Base-by-base conservation (phyloP, 2,329 filamentous ascomycete genomes). In the Rutstroemia sp. region DNA sequence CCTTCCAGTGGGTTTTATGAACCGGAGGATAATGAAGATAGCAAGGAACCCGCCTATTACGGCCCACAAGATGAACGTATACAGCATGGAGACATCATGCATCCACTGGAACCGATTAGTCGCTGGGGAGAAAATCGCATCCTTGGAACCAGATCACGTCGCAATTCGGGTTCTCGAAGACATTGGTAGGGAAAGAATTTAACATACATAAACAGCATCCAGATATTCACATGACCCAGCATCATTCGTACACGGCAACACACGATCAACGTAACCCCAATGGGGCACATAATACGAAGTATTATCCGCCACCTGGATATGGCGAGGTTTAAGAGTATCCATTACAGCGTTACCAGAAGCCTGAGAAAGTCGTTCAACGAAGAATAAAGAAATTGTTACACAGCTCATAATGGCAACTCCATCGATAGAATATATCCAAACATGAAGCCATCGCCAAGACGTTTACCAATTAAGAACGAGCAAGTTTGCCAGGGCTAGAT, bases 201-300 rank as follows among this genome's bases (percentile, higher is more conserved):
- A 4, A 55, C 53, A 42, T 55, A 55, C 53, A 45, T 83, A 83
- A 12, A 82, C 77, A 4, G 71, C 71, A 61, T 81, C 78, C 27
- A 83, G 72, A 65, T 85, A 86, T 38, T 70, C 75, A 65, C 82
- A 86, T 5, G 78, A 78, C 1, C 80, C 81, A 0, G 71, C 64
- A 66, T 84, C 81, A 58, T 76, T 83, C 23, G 73, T 77, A 66
- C 82, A 85, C 23, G 62, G 82, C 0, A 82, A 51, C 1, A 76
- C 72, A 19, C 80, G 75, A 52, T 73, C 71, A 2, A 73, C 70
- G 64, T 84, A 84, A 0, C 78, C 81, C 80, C 80, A 85, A 48
- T 70, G 52, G 10, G 57, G 53, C 49, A 42, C 53, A 8, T 58
- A n/a, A 4, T 6, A 46, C 5, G 58, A 58, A 14, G 46, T 49